Evolutionary conservation across 176 grass and related monocot species (phyloP).

Genomic region (Hordeum marinum): DNA sequence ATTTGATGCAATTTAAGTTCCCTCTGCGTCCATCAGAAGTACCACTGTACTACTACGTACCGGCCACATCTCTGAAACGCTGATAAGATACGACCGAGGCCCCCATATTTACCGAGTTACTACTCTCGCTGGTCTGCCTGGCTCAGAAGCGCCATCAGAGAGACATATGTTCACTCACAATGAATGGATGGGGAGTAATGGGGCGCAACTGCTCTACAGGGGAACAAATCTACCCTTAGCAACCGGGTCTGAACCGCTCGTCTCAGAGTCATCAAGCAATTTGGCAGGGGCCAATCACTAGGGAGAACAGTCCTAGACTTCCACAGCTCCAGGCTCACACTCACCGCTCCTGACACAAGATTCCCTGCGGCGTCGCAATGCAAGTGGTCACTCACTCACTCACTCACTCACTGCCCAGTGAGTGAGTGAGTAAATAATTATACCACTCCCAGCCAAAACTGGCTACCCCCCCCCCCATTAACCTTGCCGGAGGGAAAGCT

Average conservation of each 20-base stretch:
- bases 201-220: slow-evolving; percentile 28
- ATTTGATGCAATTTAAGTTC: background rate
- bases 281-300: slow-evolving; percentile 27
- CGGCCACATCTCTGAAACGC: background rate
- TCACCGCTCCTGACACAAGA: slow-evolving; percentile 29
- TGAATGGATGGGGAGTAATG: slow-evolving; percentile 21
- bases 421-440: background rate
- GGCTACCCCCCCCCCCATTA: background rate
- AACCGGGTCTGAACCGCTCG: slow-evolving; percentile 25
- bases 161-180: background rate
- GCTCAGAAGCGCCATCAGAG: background rate
- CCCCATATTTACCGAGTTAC: slow-evolving; percentile 36
- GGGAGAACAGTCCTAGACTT: slow-evolving; percentile 29
- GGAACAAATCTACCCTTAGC: slow-evolving; percentile 38
- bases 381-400: slow-evolving; percentile 28
- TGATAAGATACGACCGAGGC: background rate
- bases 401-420: background rate
- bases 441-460: slow-evolving; percentile 1
- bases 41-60: background rate
- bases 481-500: slow-evolving; percentile 30
- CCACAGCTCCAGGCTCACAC: slow-evolving; percentile 11
- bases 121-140: background rate
- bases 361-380: slow-evolving; percentile 26
- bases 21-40: background rate
- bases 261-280: slow-evolving; percentile 37